phyloP scores from a whole-genome alignment of 2,329 filamentous ascomycete species.

The Aspergillus sp. region DNA sequence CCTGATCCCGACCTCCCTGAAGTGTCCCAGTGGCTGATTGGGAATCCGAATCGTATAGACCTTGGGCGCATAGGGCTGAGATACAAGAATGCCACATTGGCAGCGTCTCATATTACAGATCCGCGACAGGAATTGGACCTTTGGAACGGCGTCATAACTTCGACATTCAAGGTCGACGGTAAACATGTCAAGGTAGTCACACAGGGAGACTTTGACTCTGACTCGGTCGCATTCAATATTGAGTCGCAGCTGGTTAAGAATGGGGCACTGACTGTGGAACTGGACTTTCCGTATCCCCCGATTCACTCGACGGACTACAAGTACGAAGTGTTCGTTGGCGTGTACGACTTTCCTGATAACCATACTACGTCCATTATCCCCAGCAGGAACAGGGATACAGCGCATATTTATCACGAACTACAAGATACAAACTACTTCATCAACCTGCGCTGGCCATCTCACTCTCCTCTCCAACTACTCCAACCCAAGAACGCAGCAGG shows the following conservation, averaged over 20 bases:
- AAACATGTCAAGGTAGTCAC: slow-evolving; percentile 11
- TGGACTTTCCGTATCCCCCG: slow-evolving; percentile 16
- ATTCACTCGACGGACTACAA: slow-evolving; percentile 17
- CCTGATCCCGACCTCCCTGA: slow-evolving; percentile 13
- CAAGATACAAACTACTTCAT: slow-evolving; percentile 13
- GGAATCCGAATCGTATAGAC: slow-evolving; percentile 18
- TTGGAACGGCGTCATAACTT: slow-evolving; percentile 15
- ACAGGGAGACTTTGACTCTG: slow-evolving; percentile 13
- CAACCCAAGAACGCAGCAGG: neutral
- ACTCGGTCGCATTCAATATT: slow-evolving; percentile 8
- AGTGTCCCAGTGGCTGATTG: slow-evolving; percentile 16
- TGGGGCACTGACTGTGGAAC: slow-evolving; percentile 10
- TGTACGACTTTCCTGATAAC: slow-evolving; percentile 11
- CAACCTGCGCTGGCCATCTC: slow-evolving; percentile 11
- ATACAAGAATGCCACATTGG: slow-evolving; percentile 4
- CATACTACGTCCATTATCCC: slow-evolving; percentile 6
- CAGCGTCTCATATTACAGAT: neutral
- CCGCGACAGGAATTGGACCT: slow-evolving; percentile 13
- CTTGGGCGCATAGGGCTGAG: slow-evolving; percentile 14
- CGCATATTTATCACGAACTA: slow-evolving; percentile 11
- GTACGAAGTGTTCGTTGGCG: slow-evolving; percentile 17
- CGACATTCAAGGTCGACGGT: slow-evolving; percentile 8
- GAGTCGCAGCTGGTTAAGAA: neutral
- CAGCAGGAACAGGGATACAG: neutral
- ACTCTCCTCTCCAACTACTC: neutral